Evolutionary conservation across 2,329 filamentous ascomycete species (phyloP), one percentile per base, ranked within the genome.

Genomic region (Pyrenochaeta sp.): DNA sequence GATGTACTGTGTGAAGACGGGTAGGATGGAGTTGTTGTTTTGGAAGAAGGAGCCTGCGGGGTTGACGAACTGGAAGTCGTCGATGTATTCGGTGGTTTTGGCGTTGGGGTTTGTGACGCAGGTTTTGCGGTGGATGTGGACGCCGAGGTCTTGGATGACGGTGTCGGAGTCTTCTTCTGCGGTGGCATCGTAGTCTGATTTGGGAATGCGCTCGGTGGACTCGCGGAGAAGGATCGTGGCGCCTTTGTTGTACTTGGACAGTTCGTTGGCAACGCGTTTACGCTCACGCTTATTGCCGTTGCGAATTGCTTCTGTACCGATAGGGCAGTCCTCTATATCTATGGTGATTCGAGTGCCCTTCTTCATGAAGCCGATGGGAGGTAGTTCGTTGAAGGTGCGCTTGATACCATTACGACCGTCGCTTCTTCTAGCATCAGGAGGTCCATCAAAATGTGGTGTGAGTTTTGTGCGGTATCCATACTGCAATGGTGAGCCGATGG

Each of bases 11-110:
- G 91, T 96, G 73, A 97, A 96, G 11, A 78, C 75, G 20, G 89
- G 85, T 17, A 99, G 86, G 73, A 99, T 97, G 41, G 91, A 95
- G 78, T 97, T 97, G 81, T 99, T 99, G 80, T 99, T 99, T 69
- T 99, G 94, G 82, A 99, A 99, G 77, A 99, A 99, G 38, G 90
- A 85, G 47, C 92, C 92, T 8, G 94, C 94, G 3, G 89, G 90
- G 75, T 96, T 97, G 69, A 86, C 86, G 75, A 99, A 96, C 65
- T 86, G 78, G 76, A 88, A 94, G 70, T 85, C 76, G 65, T 87
- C 90, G 51, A 99, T 83, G 73, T 95, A 96, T 72, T 99, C 94
- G 20, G 88, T 92, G 3, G 89, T 86, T 36, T 81, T 88, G 53
- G 82, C 87, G 55, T 93, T 96, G 69, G 85, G 83, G 74, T 96